Evolutionary conservation across 2,329 filamentous ascomycete genomes (phyloP), one percentile per base, ranked within the genome.

Genomic region (Stachybotrys echinatus): DNA sequence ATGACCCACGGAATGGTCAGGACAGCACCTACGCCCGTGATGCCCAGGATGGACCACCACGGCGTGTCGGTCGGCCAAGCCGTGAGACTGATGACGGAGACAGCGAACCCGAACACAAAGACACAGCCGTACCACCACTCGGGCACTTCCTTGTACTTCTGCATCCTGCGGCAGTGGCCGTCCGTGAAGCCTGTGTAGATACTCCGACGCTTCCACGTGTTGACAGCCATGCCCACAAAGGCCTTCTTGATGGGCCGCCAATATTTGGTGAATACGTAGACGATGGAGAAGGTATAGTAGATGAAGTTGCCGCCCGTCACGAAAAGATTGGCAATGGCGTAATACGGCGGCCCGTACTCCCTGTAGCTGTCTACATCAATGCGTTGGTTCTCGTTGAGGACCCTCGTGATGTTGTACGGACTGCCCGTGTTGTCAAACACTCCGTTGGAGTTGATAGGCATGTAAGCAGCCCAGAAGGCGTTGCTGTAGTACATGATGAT

Each of bases 31-130:
- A 46, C 23, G 34, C 73, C 62, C 17, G 77, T 65, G 7, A 76
- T 64, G n/a, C 77, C 59, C 43, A 80, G 66, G 50, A 79, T 76
- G 0, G 71, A 73, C 67, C 72, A 79, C 70, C 75, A 77, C 10
- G 68, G 53, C 10, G 51, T 53, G 23, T 55, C 42, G 3, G 53
- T 55, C 7, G 53, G 53, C 48, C 51, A 55, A 14, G 49, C 48
- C 2, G 44, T 46, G 12, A 46, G 27, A 18, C 44, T 46, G 19
- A 46, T 46, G 44, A 53, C 45, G 43, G 52, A 53, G 2, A 53
- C 49, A 6, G 42, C 49, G 23, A 53, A 53, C 5, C 52, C 52
- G 42, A 53, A 53, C 10, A 22, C 21, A 43, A 53, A 53, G 12
- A 53, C 40, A 46, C 23, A 37, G n/a, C 44, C 44, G 22, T 65